phyloP scores from a whole-genome alignment of 1,139 yeast species.

The Taiozyma sp. region DNA sequence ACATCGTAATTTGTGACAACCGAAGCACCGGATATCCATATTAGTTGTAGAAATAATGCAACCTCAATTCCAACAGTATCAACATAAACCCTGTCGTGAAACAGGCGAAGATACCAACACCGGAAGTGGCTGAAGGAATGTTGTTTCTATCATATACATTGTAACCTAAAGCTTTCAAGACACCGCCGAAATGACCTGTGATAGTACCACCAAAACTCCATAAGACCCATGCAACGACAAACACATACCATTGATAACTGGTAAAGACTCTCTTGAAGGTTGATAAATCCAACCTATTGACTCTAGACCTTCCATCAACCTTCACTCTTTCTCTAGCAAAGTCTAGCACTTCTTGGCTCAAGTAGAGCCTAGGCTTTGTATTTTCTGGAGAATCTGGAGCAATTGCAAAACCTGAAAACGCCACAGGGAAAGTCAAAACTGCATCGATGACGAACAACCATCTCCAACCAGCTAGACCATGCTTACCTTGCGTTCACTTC shows the following conservation, averaged over 20 bases:
- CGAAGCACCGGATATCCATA: slow-evolving; percentile 13
- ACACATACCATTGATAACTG: slow-evolving; percentile 7
- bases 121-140: slow-evolving; percentile 41
- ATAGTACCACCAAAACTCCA: slow-evolving; percentile 7
- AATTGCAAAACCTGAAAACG: slow-evolving; percentile 37
- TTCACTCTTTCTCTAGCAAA: slow-evolving; percentile 10
- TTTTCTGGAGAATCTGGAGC: slow-evolving; percentile 50
- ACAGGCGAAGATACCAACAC: slow-evolving; percentile 36
- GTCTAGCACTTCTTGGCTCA: slow-evolving; percentile 11
- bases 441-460: slow-evolving; percentile 71
- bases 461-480: slow-evolving; percentile 57
- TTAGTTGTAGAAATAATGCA: slow-evolving; percentile 1
- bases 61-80: slow-evolving; percentile 21
- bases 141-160: slow-evolving; percentile 37
- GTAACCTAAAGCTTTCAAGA: slow-evolving; percentile 32
- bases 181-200: slow-evolving; percentile 4
- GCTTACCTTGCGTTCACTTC: slow-evolving; percentile 36
- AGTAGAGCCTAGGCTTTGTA: slow-evolving; percentile 25
- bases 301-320: slow-evolving; percentile 12
- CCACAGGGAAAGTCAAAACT: slow-evolving; percentile 43
- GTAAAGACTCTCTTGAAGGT: slow-evolving; percentile 10
- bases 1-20: slow-evolving; percentile 17
- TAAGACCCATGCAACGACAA: slow-evolving; percentile 11
- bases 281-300: slow-evolving; percentile 5
- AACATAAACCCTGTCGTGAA: slow-evolving; percentile 32